These are phyloP conservation scores for Neonectria magnoliae DNA, from an alignment of 2,329 filamentous ascomycete genomes.

Conservation along the genomic window DNA sequence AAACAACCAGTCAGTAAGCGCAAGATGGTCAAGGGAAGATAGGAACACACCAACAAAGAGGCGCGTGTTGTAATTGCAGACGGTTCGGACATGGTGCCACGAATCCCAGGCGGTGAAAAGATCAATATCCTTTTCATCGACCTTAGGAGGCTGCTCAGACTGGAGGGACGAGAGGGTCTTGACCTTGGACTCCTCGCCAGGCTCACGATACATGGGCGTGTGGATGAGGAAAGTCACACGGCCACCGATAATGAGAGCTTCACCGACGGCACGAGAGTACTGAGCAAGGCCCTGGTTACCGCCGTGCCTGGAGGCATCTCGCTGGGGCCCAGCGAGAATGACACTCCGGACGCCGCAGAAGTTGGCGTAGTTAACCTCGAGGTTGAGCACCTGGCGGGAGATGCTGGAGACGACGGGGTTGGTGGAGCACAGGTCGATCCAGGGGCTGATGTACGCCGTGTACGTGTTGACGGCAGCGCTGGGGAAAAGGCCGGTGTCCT, in stretches of 20 bases:
- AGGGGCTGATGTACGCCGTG: conserved; percentile 83
- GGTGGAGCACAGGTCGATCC: conserved; percentile 88
- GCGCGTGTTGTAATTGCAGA: conserved; percentile 85
- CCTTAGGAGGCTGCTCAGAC: conserved; percentile 46
- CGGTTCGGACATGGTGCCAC: conserved; percentile 87
- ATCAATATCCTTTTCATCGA: conserved; percentile 64
- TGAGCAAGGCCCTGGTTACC: conserved; percentile 69
- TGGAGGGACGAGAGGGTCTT: conserved; percentile 61
- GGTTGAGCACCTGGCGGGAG: conserved; percentile 87
- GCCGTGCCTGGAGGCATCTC: conserved; percentile 64
- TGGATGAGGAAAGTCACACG: conserved; percentile 85
- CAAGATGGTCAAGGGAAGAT: not conserved
- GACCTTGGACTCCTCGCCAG: conserved; percentile 63
- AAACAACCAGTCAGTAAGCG: not conserved
- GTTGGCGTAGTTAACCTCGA: conserved; percentile 93
- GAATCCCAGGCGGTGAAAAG: conserved; percentile 89
- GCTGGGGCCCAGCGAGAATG: conserved; percentile 80
- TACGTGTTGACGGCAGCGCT: conserved; percentile 76
- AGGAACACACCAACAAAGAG: conserved; percentile 81
- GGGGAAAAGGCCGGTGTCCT: conserved; percentile 80
- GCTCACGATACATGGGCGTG: conserved; percentile 83
- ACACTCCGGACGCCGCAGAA: conserved; percentile 92
- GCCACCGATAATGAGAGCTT: conserved; percentile 77
- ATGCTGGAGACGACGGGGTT: conserved; percentile 86
- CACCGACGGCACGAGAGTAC: conserved; percentile 85